Conservation (phyloP, 148 eudicot species). For the Amaranthus palmeri region DNA sequence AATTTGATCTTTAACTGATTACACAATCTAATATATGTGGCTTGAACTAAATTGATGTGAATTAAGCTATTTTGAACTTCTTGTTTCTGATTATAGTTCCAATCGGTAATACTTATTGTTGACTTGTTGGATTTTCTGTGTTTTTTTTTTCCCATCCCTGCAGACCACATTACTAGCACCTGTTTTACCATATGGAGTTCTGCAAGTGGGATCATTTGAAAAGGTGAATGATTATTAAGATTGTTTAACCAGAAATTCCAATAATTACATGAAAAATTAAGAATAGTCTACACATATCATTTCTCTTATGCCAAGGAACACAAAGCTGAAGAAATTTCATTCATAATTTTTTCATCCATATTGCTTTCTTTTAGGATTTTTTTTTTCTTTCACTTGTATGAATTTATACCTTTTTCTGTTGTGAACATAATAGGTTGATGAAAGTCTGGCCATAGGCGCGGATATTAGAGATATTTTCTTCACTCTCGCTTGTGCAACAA, state of each 20-base stretch:
- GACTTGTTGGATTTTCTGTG: neutral
- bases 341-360: too few relatives aligned
- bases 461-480: conserved; percentile 37
- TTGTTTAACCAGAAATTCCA: neutral
- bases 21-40: too few relatives aligned
- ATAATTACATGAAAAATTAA: neutral
- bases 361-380: too few relatives aligned
- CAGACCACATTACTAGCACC: conserved; percentile 77
- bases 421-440: conserved; percentile 41
- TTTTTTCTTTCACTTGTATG: too few relatives aligned
- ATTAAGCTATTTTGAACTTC: too few relatives aligned
- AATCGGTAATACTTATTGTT: neutral
- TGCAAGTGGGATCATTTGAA: conserved; percentile 72
- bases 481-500: conserved; percentile 19
- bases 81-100: neutral
- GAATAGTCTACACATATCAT: too few relatives aligned
- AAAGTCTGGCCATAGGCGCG: conserved; percentile 42
- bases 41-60: too few relatives aligned
- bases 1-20: too few relatives aligned
- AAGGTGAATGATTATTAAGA: conserved; percentile 37
- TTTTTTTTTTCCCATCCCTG: conserved; percentile 6
- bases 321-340: too few relatives aligned
- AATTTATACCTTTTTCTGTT: neutral
- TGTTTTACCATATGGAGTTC: conserved; percentile 58
- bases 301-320: too few relatives aligned